A percentile compares a stretch with the other conserved stretches of the same genome.
phyloP scores from a whole-genome alignment of 2,329 filamentous ascomycete genomes.

The Escovopsis weberi region DNA sequence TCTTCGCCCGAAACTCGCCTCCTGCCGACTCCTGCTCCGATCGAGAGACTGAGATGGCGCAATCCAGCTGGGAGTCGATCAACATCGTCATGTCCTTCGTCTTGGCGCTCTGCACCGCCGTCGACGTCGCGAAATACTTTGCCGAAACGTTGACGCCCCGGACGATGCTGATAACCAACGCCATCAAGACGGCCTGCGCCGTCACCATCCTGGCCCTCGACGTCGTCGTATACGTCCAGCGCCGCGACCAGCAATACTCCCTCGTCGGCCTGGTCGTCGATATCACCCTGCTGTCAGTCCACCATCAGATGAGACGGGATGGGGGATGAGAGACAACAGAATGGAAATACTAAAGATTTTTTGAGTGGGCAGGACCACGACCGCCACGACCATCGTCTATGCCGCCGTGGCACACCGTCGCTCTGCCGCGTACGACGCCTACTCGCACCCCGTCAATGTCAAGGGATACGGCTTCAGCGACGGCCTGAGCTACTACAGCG shows the following conservation, averaged over 20 bases:
- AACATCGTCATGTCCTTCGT: slow-evolving; percentile 36
- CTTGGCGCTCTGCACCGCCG: slow-evolving; percentile 29
- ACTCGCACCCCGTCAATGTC: slow-evolving; percentile 33
- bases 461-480: slow-evolving; percentile 33
- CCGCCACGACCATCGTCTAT: slow-evolving; percentile 31
- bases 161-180: slow-evolving; percentile 36
- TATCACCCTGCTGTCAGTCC: slow-evolving; percentile 31
- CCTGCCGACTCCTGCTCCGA: not conserved
- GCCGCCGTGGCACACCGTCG: slow-evolving; percentile 32
- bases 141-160: slow-evolving; percentile 39
- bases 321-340: too few species aligned
- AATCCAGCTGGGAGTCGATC: slow-evolving; percentile 35
- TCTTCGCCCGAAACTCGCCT: slow-evolving; percentile 4
- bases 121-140: slow-evolving; percentile 32
- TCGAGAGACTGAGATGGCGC: not conserved
- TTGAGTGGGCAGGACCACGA: slow-evolving; percentile 22
- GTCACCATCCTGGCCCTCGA: slow-evolving; percentile 34
- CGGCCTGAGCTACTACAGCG: slow-evolving; percentile 12
- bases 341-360: not conserved
- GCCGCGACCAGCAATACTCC: slow-evolving; percentile 32
- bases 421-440: slow-evolving; percentile 33
- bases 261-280: slow-evolving; percentile 34
- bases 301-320: not conserved
- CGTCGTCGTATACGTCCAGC: slow-evolving; percentile 32
- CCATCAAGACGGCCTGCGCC: slow-evolving; percentile 34